Evolutionary conservation across 2,329 filamentous ascomycete species (phyloP), one percentile per base, ranked within the genome.

Genomic region (Penicillium janthinellum): DNA sequence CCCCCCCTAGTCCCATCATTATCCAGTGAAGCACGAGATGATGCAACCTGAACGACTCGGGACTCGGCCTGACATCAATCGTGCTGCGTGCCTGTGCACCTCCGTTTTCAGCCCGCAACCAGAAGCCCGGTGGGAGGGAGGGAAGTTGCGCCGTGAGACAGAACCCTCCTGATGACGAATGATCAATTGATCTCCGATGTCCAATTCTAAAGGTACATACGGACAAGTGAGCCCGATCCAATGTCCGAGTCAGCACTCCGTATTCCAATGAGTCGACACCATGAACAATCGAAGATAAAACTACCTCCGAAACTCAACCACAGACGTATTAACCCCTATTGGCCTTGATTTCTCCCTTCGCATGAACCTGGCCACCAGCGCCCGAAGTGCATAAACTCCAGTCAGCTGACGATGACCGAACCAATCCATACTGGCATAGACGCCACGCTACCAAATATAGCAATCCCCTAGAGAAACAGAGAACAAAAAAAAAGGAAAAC

Each of bases 51-150:
- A 38, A 39, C 28, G 28, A 57, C 47, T 52, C 56, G 55, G 56
- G 34, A 54, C 56, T 57, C 56, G 22, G 61, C 45, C 50, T 63
- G 39, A 59, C 56, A 31, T 31, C 44, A 31, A 31, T n/a, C 14
- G 37, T 12, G 12, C 31, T 50, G n/a, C 31, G 14, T 52, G 54
- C 47, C 12, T 47, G 50, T 56, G 45, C 34, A 31, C 54, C 50
- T 57, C 52, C 53, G 57, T 55, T 38, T 57, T 54, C 22, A 57
- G 60, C 38, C 50, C 17, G 44, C 45, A 35, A 58, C 61, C 38
- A 63, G 58, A 44, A 63, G 61, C 58, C 61, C 61, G 58, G 47
- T 55, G 54, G 45, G 17, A 34, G 54, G 58, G 48, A 42, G n/a
- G 47, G 47, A 34, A 56, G 60, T 60, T 54, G 58, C 54, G 58